These are phyloP conservation scores for Areca catechu DNA, from an alignment of 176 grass and related monocot species.

Conservation along the genomic window DNA sequence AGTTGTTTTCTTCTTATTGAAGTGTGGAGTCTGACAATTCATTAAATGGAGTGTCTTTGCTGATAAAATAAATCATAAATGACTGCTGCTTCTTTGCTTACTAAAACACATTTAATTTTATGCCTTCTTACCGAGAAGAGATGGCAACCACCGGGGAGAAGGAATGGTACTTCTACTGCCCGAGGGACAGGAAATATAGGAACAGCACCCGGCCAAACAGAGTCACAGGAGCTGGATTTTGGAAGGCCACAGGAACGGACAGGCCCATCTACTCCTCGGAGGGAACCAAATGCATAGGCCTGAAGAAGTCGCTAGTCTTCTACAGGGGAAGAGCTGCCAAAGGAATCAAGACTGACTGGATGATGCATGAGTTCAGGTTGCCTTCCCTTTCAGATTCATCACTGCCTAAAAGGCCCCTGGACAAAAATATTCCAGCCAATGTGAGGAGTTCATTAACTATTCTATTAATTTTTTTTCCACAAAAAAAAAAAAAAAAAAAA, in stretches of 20 bases:
- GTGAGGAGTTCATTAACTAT: conserved; percentile 32
- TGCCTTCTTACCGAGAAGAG: conserved; percentile 27
- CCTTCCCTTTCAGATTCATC: conserved; percentile 61
- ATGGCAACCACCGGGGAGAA: conserved; percentile 94
- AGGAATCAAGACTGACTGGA: conserved; percentile 95
- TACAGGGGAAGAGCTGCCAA: conserved; percentile 95
- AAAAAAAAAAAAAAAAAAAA: no score
- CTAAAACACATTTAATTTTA: no score
- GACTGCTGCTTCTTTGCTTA: no score
- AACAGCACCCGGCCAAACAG: conserved; percentile 92
- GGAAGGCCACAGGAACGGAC: conserved; percentile 97
- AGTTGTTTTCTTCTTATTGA: no score
- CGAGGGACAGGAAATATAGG: conserved; percentile 91
- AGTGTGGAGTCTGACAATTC: no score
- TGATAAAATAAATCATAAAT: no score
- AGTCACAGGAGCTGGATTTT: conserved; percentile 88
- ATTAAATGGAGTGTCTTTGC: no score
- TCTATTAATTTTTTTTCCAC: no score
- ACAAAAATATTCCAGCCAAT: conserved; percentile 79
- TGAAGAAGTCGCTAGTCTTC: conserved; percentile 97
- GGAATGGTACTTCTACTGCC: conserved; percentile 99
- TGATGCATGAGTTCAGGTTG: conserved; percentile 97
- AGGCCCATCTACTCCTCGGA: conserved; percentile 92
- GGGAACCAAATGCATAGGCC: conserved; percentile 82
- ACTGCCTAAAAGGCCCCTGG: conserved; percentile 62